A percentile compares a stretch with the other conserved stretches of the same genome.
Evolutionary conservation across 345 rosid species (phyloP).

Genomic region (Eucalyptus camaldulensis): DNA sequence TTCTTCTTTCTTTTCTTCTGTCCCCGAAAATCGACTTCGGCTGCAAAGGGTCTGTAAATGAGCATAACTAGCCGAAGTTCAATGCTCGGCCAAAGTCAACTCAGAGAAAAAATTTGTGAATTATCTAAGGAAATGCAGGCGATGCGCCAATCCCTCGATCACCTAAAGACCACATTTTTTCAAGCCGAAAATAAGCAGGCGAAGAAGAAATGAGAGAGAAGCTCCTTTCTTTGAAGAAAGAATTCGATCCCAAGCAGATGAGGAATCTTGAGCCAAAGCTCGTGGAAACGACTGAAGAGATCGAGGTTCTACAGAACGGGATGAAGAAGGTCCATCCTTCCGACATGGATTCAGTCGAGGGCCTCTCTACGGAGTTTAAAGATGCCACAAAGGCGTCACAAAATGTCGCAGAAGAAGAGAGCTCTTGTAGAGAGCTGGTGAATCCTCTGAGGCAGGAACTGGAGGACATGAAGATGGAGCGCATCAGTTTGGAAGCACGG

Average conservation of each 20-base stretch:
- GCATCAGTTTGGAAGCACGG: slow-evolving; percentile 6
- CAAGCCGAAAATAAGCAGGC: slow-evolving; percentile 29
- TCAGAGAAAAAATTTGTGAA: slow-evolving; percentile 26
- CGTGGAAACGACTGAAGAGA: slow-evolving; percentile 39
- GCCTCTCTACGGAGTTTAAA: slow-evolving; percentile 47
- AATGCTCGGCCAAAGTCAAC: slow-evolving; percentile 20
- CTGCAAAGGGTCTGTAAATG: neutral
- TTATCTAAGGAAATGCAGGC: slow-evolving; percentile 41
- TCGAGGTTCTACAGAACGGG: slow-evolving; percentile 48
- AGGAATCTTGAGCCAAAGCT: slow-evolving; percentile 37
- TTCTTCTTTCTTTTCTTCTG: neutral
- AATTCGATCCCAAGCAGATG: slow-evolving; percentile 38
- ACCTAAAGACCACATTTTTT: slow-evolving; percentile 30
- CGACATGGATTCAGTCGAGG: slow-evolving; percentile 36
- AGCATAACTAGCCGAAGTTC: slow-evolving; percentile 49
- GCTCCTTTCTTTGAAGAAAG: slow-evolving; percentile 17
- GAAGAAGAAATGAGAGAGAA: slow-evolving; percentile 40
- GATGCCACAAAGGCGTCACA: slow-evolving; percentile 48
- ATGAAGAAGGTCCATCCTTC: slow-evolving; percentile 55
- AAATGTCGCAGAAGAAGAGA: slow-evolving; percentile 50
- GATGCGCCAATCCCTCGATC: slow-evolving; percentile 46
- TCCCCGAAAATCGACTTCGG: neutral
- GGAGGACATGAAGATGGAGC: slow-evolving; percentile 36
- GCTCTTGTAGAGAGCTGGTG: slow-evolving; percentile 32
- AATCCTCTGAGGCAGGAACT: slow-evolving; percentile 28